phyloP scores from a whole-genome alignment of 2,329 filamentous ascomycete genomes.

The Leptographium radiaticola region DNA sequence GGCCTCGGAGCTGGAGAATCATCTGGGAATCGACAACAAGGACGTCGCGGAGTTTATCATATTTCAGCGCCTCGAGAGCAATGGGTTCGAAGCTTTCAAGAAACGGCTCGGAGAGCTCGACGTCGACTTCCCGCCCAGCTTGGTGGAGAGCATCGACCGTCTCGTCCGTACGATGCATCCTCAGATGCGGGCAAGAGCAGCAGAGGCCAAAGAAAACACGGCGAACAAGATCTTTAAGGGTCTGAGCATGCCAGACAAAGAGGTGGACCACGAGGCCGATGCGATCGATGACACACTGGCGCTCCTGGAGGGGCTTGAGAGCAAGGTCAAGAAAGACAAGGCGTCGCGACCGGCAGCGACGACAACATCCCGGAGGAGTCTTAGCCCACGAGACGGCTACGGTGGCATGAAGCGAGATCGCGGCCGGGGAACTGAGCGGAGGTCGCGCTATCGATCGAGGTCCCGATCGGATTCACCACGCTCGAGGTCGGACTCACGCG shows the following conservation, averaged over 20 bases:
- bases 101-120: conserved; percentile 59
- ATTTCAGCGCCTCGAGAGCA: conserved; percentile 69
- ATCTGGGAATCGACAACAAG: conserved; percentile 84
- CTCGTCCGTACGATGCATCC: conserved; percentile 84
- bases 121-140: conserved; percentile 70
- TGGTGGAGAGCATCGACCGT: conserved; percentile 85
- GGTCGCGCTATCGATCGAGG: conserved; percentile 21
- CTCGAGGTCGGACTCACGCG: conserved; percentile 29
- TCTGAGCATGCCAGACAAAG: conserved; percentile 71
- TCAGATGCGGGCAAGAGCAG: conserved; percentile 55
- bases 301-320: conserved; percentile 73
- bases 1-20: conserved; percentile 86
- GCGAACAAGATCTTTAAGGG: conserved; percentile 62
- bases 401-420: conserved; percentile 33
- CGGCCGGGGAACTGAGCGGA: conserved; percentile 29
- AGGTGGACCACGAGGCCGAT: conserved; percentile 32
- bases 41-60: conserved; percentile 95
- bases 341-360: background rate
- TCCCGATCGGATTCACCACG: conserved; percentile 24
- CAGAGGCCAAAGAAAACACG: conserved; percentile 22
- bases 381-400: conserved; percentile 10
- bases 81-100: conserved; percentile 60
- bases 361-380: conserved; percentile 1
- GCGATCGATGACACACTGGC: conserved; percentile 89
- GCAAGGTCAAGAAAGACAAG: conserved; percentile 36